Conservation (phyloP, 345 rosid genomes). For the Eucalyptus lansdowneana region DNA sequence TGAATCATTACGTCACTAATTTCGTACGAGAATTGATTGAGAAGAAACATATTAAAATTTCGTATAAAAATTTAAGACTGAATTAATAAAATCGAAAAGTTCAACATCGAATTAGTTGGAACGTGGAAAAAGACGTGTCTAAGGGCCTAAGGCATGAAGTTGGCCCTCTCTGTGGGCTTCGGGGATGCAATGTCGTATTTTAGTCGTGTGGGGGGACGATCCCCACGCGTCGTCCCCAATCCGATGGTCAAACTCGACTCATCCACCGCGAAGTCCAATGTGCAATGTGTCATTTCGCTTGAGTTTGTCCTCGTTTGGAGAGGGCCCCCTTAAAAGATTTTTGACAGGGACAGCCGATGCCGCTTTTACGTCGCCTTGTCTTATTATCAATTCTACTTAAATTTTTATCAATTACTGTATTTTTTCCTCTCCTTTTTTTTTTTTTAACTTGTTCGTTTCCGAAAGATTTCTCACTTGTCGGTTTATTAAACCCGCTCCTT, state of each 20-base stretch:
- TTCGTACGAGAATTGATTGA: fast-evolving
- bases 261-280: not conserved
- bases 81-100: not conserved
- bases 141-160: not conserved
- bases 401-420: no score
- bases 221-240: not conserved
- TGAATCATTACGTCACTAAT: fast-evolving
- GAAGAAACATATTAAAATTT: not conserved
- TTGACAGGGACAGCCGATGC: not conserved
- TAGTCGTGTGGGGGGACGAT: not conserved
- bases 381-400: not conserved
- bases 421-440: fast-evolving
- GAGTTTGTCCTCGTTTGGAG: not conserved
- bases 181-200: not conserved
- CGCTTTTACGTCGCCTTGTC: not conserved
- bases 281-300: not conserved
- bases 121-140: not conserved
- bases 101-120: not conserved
- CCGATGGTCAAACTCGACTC: not conserved
- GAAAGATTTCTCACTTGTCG: no score
- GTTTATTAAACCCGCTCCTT: not conserved
- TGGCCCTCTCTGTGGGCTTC: not conserved
- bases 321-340: not conserved
- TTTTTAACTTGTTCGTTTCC: fast-evolving
- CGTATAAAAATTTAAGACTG: fast-evolving